These are phyloP conservation scores for Leccinum angustisporum DNA, from an alignment of 1,284 basidiomycete species.

Conservation along the genomic window DNA sequence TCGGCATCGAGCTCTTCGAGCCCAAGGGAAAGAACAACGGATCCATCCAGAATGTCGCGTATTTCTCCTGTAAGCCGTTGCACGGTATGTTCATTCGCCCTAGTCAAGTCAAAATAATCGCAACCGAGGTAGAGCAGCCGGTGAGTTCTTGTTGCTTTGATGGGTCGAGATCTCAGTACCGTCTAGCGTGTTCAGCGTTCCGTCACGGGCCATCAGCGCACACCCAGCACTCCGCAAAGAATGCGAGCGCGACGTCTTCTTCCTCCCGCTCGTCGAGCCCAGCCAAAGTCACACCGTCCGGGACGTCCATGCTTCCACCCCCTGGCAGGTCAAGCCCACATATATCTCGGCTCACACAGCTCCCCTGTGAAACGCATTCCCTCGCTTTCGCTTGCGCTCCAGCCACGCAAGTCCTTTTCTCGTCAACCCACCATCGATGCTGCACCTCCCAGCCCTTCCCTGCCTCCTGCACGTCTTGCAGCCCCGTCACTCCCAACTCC, in stretches of 20 bases:
- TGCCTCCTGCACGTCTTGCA: constrained; percentile 18
- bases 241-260: constrained; percentile 27
- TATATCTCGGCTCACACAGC: constrained; percentile 30
- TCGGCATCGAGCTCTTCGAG: constrained; percentile 87
- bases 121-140: constrained; percentile 43
- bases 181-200: no score
- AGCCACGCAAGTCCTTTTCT: constrained; percentile 33
- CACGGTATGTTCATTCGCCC: constrained; percentile 92
- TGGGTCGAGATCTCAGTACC: background rate
- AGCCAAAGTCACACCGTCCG: constrained; percentile 30
- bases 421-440: constrained; percentile 34
- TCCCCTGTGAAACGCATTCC: constrained; percentile 44
- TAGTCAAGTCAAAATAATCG: constrained; percentile 76
- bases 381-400: constrained; percentile 35
- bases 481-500: constrained; percentile 8
- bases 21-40: constrained; percentile 96
- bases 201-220: constrained; percentile 37
- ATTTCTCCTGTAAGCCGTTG: constrained; percentile 79
- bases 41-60: constrained; percentile 76
- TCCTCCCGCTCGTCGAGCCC: constrained; percentile 47
- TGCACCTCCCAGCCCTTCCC: constrained; percentile 26
- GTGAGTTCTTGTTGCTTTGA: constrained; percentile 18
- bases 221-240: constrained; percentile 35
- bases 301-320: constrained; percentile 22
- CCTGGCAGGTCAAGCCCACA: constrained; percentile 25